Base-by-base conservation (phyloP, 331 rosid genomes). In the Stylosanthes scabra region DNA sequence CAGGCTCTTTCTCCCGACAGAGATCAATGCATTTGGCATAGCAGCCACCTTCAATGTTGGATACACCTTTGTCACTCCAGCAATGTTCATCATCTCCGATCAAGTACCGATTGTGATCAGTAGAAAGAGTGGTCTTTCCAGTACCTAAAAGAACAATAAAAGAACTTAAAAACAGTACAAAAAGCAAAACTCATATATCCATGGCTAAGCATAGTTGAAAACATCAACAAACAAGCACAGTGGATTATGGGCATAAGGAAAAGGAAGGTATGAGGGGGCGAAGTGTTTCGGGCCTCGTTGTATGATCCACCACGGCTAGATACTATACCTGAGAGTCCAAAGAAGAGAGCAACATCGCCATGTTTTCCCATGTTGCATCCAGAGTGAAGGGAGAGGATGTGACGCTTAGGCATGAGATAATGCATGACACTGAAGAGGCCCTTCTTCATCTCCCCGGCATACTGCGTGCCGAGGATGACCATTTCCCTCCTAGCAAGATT, bases 381-480 rank as follows among this genome's bases (percentile, higher is more conserved):
- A 74, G 99, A 94, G 76, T 95, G 99, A 1, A 95, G 80, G 79
- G 99, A 92, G 81, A 95, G 97, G 76, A 95, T 88, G 0, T 76
- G 89, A 9, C 97, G 97, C 87, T 11, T 86, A 41, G 99, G 99
- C 97, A 92, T 92, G 85, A 95, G 97, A 83, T 86, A 95, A 80
- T 95, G 99, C 99, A 92, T 95, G 12, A 95, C 89, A 81, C 97
- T 61, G 87, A 94, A 95, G 50, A 95, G 96, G 51, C 97, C 99
- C 39, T 95, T 95, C 93, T 95, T 95, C 99, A 92, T 92, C 81
- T 95, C 99, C 80, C 99, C 99, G 72, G 97, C 98, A 42, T 95
- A 95, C 63, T 92, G 97, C 4, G 99, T 95, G 81, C 99, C 98
- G 79, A 95, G 96, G 90, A 95, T 95, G 82, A 95, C 96, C 99